These are phyloP conservation scores for Coriaria nepalensis DNA, from an alignment of 306 rosid species.

Conservation along the genomic window DNA sequence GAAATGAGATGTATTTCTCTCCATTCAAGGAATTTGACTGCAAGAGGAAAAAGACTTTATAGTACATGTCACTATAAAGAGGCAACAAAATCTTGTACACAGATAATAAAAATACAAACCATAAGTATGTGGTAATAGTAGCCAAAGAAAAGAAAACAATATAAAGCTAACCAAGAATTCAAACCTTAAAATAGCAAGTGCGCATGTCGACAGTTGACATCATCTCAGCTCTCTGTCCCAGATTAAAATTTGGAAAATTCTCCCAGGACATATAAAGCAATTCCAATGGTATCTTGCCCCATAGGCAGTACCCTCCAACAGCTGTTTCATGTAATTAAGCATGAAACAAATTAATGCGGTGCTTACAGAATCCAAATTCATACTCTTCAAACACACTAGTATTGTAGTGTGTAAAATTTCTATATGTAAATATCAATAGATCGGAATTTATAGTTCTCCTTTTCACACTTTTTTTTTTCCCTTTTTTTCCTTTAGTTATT, in stretches of 20 bases:
- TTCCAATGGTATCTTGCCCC: conserved; percentile 55
- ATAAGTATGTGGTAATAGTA: neutral
- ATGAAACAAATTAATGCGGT: conserved; percentile 7
- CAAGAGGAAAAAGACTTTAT: conserved; percentile 16
- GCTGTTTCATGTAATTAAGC: conserved; percentile 34
- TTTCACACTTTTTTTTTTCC: too few species aligned
- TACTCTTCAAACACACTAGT: too few species aligned
- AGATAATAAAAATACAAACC: neutral
- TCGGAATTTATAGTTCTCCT: too few species aligned
- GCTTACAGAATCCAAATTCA: too few species aligned
- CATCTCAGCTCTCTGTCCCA: conserved; percentile 54
- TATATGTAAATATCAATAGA: too few species aligned
- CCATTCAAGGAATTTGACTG: conserved; percentile 47
- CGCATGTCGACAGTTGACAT: conserved; percentile 33
- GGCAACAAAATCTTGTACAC: neutral
- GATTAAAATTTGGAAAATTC: conserved; percentile 35
- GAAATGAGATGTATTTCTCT: conserved; percentile 41
- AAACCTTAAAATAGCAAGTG: conserved; percentile 66
- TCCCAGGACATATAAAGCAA: conserved; percentile 43
- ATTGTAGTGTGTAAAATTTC: neutral
- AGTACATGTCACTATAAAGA: neutral
- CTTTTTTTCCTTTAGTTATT: neutral
- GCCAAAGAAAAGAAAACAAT: neutral
- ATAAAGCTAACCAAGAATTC: conserved; percentile 1
- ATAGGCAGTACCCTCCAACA: conserved; percentile 42